Conservation (phyloP, 1,139 yeast genomes). For the Diutina neorugosa region DNA sequence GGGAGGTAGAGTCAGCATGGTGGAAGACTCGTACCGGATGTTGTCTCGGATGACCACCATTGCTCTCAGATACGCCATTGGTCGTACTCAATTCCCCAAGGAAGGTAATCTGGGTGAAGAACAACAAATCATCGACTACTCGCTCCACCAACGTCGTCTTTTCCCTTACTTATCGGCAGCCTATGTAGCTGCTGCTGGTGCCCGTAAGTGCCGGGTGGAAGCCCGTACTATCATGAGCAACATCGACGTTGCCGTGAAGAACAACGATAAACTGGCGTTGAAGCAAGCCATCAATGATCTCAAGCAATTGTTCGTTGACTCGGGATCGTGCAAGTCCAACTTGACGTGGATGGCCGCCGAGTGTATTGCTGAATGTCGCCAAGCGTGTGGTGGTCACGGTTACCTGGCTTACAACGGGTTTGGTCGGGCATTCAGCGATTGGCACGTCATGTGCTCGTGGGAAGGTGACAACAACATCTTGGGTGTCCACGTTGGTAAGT, state of each 20-base stretch:
- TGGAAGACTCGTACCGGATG: slow-evolving; percentile 31
- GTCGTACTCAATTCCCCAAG: slow-evolving; percentile 31
- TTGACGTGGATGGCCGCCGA: slow-evolving; percentile 2
- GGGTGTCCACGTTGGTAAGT: slow-evolving; percentile 1
- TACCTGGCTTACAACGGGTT: slow-evolving; percentile 4
- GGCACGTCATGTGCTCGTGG: slow-evolving; percentile 4
- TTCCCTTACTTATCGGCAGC: slow-evolving; percentile 1
- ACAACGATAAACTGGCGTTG: background rate
- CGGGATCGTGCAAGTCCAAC: background rate
- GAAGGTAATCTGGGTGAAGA: slow-evolving; percentile 8
- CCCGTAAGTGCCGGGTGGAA: background rate
- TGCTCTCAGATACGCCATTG: slow-evolving; percentile 33
- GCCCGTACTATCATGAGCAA: background rate
- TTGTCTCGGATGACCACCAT: slow-evolving; percentile 30
- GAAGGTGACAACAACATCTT: slow-evolving; percentile 5
- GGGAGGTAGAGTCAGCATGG: slow-evolving; percentile 36
- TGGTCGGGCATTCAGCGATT: slow-evolving; percentile 3
- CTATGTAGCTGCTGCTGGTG: background rate
- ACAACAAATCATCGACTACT: slow-evolving; percentile 1
- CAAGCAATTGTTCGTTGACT: slow-evolving; percentile 1
- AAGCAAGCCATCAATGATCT: background rate
- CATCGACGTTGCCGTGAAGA: background rate
- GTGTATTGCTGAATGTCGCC: slow-evolving; percentile 2
- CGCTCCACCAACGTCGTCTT: slow-evolving; percentile 4
- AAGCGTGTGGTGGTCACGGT: slow-evolving; percentile 5